Base-by-base conservation (phyloP, 108 stramenopile species). In the Cylindrotheca fusiformis region DNA sequence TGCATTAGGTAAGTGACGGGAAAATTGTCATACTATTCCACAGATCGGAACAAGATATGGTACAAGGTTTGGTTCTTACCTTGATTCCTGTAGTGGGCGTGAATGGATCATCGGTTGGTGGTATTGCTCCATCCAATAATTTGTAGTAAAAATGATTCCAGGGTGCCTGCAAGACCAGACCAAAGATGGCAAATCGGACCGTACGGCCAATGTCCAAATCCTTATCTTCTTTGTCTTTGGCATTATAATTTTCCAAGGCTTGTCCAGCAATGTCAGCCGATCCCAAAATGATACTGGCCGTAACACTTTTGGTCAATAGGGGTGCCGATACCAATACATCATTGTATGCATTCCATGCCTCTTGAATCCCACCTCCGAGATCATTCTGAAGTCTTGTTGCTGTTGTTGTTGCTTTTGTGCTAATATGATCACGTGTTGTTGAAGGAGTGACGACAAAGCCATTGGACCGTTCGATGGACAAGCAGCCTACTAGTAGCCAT, bases 101-200 rank as follows among this genome's bases (percentile, higher is more conserved):
- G 47, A 87, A 87, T 10, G 94, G 94, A 54, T 95, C 90, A 46
- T 71, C 74, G 6, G 94, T 95, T n/a, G 96, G 93, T 18, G 96
- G 96, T 12, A 97, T 61, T 41, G 80, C 86, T 25, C 84, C 85
- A 60, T 97, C 96, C 49, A 97, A 75, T 8, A 85, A n/a, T 5
- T 69, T 67, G 57, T 94, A 95, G 55, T 93, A 97, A 62, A 78
- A 95, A 68, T 97, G 93, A 74, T 90, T 92, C 87, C 91, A 92
- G 0, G 94, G 95, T n/a, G 95, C 95, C 65, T 95, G 94, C 4
- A 96, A 63, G 48, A 92, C 77, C 8, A 96, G 76, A 17, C 95
- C 95, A 49, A 96, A 95, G 55, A 94, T 78, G 28, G 92, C 83
- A 67, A 93, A 96, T 10, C 96, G 82, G 0, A 59, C 60, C 19